phyloP scores from a whole-genome alignment of 1,284 basidiomycete species.

The Sanguinoderma infundibulare region DNA sequence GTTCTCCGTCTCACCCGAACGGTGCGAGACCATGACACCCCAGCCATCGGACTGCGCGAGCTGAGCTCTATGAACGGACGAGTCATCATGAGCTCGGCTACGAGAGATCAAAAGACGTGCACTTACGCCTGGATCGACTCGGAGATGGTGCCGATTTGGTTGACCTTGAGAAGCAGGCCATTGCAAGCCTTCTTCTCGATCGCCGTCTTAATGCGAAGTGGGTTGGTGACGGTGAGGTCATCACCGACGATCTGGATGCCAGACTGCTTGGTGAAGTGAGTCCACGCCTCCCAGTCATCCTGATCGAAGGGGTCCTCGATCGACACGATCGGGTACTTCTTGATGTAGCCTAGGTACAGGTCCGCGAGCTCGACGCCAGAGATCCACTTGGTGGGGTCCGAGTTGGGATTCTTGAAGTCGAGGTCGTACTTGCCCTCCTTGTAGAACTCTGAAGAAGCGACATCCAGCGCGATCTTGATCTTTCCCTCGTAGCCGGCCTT shows the following conservation, averaged over 20 bases:
- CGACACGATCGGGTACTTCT: slow-evolving; percentile 96
- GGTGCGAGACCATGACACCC: slow-evolving; percentile 99
- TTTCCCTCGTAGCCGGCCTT: slow-evolving; percentile 98
- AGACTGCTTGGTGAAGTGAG: slow-evolving; percentile 82
- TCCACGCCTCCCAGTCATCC: slow-evolving; percentile 99
- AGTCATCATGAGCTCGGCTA: neutral
- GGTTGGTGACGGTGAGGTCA: slow-evolving; percentile 99
- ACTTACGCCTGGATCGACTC: slow-evolving; percentile 91
- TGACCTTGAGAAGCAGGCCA: slow-evolving; percentile 97
- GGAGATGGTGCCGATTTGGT: slow-evolving; percentile 99
- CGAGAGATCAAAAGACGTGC: neutral
- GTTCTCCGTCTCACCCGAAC: slow-evolving; percentile 96
- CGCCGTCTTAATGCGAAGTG: slow-evolving; percentile 96
- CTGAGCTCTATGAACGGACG: slow-evolving; percentile 71
- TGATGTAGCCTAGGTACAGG: slow-evolving; percentile 85
- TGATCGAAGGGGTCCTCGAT: slow-evolving; percentile 99
- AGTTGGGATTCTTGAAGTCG: slow-evolving; percentile 99
- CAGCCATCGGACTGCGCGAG: slow-evolving; percentile 96
- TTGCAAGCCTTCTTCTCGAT: slow-evolving; percentile 99
- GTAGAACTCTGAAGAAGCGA: slow-evolving; percentile 99
- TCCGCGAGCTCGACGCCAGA: slow-evolving; percentile 92
- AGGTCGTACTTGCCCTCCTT: slow-evolving; percentile 99
- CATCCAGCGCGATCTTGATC: slow-evolving; percentile 98
- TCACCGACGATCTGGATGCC: slow-evolving; percentile 95
- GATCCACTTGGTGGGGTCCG: slow-evolving; percentile 96